Base-by-base conservation (phyloP, 441 rosid genomes). In the Cnidoscolus chayamansa region DNA sequence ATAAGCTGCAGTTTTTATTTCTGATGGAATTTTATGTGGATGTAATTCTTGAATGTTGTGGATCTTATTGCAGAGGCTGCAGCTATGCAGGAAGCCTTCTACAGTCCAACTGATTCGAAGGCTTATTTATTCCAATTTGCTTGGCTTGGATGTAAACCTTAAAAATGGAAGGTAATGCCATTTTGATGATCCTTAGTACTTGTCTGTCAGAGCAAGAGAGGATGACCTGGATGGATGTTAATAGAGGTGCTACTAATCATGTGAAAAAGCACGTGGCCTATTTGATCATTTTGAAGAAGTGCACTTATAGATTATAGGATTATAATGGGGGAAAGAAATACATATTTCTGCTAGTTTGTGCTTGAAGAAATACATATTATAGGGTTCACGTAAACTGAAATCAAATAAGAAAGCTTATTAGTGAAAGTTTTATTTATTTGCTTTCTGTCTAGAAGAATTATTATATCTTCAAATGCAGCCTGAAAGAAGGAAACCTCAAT, bases 401-500 rank as follows among this genome's bases (percentile, higher is more conserved):
- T 19, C 31, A 55, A 6, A 7, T 9, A 19, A 7, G 7, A 55
- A 17, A 55, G 59, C 10, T 55, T 55, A 55, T 17, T 55, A 19
- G 11, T 55, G 10, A 55, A 55, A 0, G 11, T 3, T 55, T 7
- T 55, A 5, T 55, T 17, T 55, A 55, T 55, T 55, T 55, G 25
- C 25, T 19, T 7, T n/a, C 59, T 55, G 19, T 55, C 51, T 48
- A 48, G 59, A 19, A 19, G 59, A 55, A 55, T 53, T 53, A 15
- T 17, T 53, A 35, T 78, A 77, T 59, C 65, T 12, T 77, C 20
- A 66, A 40, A 73, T 85, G 84, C 86, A 93, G 99, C 83, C 78
- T 95, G 65, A 93, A 95, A 80, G 95, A 88, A 82, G 99, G 99
- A 75, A 90, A 85, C 30, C 95, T 95, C 55, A 95, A 93, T 79